phyloP scores from a whole-genome alignment of 2,329 filamentous ascomycete genomes.

The Penicillium sp. region DNA sequence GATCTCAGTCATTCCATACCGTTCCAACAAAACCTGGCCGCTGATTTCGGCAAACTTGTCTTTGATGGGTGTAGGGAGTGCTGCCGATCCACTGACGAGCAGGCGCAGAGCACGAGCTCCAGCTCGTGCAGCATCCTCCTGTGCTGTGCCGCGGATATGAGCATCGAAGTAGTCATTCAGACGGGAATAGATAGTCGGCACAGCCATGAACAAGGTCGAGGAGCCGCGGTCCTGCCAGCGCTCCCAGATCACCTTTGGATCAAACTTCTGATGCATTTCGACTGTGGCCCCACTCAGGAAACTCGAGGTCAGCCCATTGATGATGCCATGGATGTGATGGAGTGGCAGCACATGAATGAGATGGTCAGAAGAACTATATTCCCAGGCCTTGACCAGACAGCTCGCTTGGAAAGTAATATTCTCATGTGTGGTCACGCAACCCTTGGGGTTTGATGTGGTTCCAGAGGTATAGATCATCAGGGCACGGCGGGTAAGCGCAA shows the following conservation, averaged over 20 bases:
- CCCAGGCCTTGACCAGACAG: conserved; percentile 34
- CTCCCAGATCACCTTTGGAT: conserved; percentile 47
- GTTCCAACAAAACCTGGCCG: conserved; percentile 46
- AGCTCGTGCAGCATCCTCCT: conserved; percentile 33
- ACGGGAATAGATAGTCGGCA: conserved; percentile 53
- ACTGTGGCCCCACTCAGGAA: conserved; percentile 48
- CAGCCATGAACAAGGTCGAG: conserved; percentile 52
- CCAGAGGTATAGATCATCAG: conserved; percentile 47
- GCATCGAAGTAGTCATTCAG: conserved; percentile 48
- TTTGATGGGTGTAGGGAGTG: conserved; percentile 45
- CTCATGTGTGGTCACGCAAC: conserved; percentile 46
- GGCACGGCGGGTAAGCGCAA: conserved; percentile 34
- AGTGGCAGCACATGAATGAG: conserved; percentile 53
- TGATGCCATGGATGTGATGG: conserved; percentile 53
- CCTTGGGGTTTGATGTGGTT: conserved; percentile 44
- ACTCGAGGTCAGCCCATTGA: conserved; percentile 51
- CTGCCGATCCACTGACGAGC: conserved; percentile 45
- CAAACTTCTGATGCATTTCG: conserved; percentile 50
- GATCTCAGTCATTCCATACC: conserved; percentile 55
- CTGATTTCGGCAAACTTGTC: conserved; percentile 43
- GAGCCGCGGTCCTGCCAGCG: conserved; percentile 45
- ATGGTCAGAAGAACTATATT: conserved; percentile 40
- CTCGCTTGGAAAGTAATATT: conserved; percentile 38
- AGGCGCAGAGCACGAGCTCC: conserved; percentile 40
- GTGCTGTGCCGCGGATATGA: conserved; percentile 37